Evolutionary conservation across 768 basidiomycete species (phyloP), one percentile per base, ranked within the genome.

Genomic region (Tylopilus sp.): DNA sequence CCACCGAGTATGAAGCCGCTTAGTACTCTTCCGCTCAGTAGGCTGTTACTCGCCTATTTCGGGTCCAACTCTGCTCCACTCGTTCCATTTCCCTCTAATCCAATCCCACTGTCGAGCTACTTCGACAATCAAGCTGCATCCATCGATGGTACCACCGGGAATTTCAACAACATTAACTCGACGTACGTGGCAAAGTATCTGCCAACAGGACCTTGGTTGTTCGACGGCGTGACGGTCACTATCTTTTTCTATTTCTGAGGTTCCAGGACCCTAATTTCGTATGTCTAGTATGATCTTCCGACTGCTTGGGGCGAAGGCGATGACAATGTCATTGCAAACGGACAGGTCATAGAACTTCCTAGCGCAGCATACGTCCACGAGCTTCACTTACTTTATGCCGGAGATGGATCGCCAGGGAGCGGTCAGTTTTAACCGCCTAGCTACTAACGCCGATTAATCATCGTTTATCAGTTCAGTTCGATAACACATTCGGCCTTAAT

Each of bases 361-460:
- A 44, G 62, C 0, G 61, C 68, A 17, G 71, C 71, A 0, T 71
- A 63, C 53, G 68, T 73, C 2, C 80, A 81, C 52, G 71, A 81
- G 52, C 60, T 82, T 24, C 78, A 80, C 49, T 66, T 80, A 46
- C 53, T 80, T 14, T 81, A 80, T 56, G 70, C 77, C 21, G 76
- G 75, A 25, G 76, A 77, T 45, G 71, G 70, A 7, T 51, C 40
- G 1, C n/a, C n/a, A n/a, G n/a, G n/a, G n/a, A 62, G 68, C 17
- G 52, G 76, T 72, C 36, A 47, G 71, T 56, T 25, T 22, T 16
- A 31, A 38, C 14, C n/a, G 28, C 28, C 21, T 17, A 31, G 16
- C n/a, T 19, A 28, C 10, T 37, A 17, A 46, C 10, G n/a, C 19
- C 7, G 1, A 7, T 17, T 57, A 16, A 53, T 21, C 33, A 26